These are phyloP conservation scores for Trichoderma koningii DNA, from an alignment of 2,329 filamentous ascomycete genomes.

Conservation along the genomic window DNA sequence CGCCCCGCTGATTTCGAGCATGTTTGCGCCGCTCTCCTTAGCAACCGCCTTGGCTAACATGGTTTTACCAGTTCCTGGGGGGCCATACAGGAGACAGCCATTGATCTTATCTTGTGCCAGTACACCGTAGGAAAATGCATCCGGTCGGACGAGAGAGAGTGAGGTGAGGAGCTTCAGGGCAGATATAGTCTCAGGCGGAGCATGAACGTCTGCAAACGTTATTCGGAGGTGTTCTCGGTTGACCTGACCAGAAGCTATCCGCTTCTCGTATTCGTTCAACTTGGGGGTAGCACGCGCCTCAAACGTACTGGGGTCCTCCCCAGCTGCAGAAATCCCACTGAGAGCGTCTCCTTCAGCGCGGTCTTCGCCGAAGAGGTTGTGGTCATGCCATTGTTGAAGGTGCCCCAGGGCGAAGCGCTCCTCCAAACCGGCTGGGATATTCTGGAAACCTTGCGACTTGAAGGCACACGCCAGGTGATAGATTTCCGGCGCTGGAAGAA, in stretches of 20 bases:
- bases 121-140: slow-evolving; percentile 95
- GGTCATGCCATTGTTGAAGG: slow-evolving; percentile 38
- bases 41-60: slow-evolving; percentile 69
- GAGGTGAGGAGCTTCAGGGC: slow-evolving; percentile 87
- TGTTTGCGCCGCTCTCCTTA: slow-evolving; percentile 67
- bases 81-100: slow-evolving; percentile 84
- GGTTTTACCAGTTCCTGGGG: slow-evolving; percentile 78
- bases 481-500: slow-evolving; percentile 45
- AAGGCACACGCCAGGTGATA: slow-evolving; percentile 44
- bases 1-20: slow-evolving; percentile 86
- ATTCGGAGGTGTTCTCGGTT: slow-evolving; percentile 80
- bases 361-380: slow-evolving; percentile 38
- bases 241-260: slow-evolving; percentile 77
- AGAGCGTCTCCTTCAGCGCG: slow-evolving; percentile 32
- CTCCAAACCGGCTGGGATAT: slow-evolving; percentile 35
- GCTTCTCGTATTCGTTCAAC: slow-evolving; percentile 78
- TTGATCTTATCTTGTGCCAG: slow-evolving; percentile 88
- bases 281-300: slow-evolving; percentile 41
- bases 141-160: slow-evolving; percentile 80
- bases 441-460: slow-evolving; percentile 33
- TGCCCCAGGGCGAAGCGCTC: slow-evolving; percentile 41
- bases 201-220: slow-evolving; percentile 86
- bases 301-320: slow-evolving; percentile 37
- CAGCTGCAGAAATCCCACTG: slow-evolving; percentile 35
- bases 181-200: slow-evolving; percentile 77